These are phyloP conservation scores for Tetrapisispora pingtungensis DNA, from an alignment of 805 yeast species.

Conservation along the genomic window DNA sequence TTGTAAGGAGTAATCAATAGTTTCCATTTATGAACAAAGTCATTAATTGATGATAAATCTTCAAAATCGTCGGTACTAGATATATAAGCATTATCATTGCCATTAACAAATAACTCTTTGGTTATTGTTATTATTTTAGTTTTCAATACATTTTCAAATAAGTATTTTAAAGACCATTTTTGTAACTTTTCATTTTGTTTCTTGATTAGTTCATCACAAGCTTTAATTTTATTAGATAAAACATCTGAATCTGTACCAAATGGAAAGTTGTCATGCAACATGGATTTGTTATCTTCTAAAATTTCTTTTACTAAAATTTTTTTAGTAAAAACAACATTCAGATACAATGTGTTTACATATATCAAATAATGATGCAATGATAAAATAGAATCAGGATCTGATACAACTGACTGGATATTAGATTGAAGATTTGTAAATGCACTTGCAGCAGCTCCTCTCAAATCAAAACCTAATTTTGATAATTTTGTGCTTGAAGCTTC, in stretches of 20 bases:
- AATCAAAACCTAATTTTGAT: constrained; percentile 23
- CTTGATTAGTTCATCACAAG: constrained; percentile 17
- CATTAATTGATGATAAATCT: constrained; percentile 31
- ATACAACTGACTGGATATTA: constrained; percentile 25
- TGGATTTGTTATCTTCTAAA: constrained; percentile 23
- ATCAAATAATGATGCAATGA: constrained; percentile 52
- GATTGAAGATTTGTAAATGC: constrained; percentile 33
- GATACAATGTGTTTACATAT: constrained; percentile 61
- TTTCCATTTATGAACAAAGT: constrained; percentile 59
- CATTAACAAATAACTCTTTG: constrained; percentile 32
- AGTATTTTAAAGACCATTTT: constrained; percentile 33
- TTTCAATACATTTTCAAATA: constrained; percentile 31
- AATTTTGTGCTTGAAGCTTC: constrained; percentile 13
- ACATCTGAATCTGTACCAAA: constrained; percentile 29
- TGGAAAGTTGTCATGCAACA: constrained; percentile 30
- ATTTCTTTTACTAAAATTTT: constrained; percentile 36
- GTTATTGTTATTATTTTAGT: constrained; percentile 35
- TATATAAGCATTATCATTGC: constrained; percentile 18
- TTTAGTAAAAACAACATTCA: constrained; percentile 48
- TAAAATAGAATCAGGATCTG: constrained; percentile 23
- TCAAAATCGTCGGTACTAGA: constrained; percentile 29
- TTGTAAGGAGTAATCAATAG: constrained; percentile 54
- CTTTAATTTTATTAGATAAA: constrained; percentile 20
- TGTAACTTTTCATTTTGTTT: constrained; percentile 26
- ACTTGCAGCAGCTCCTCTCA: constrained; percentile 32